Base-by-base conservation (phyloP, 139 green algal genomes). In the Chlamydomonas sp. region DNA sequence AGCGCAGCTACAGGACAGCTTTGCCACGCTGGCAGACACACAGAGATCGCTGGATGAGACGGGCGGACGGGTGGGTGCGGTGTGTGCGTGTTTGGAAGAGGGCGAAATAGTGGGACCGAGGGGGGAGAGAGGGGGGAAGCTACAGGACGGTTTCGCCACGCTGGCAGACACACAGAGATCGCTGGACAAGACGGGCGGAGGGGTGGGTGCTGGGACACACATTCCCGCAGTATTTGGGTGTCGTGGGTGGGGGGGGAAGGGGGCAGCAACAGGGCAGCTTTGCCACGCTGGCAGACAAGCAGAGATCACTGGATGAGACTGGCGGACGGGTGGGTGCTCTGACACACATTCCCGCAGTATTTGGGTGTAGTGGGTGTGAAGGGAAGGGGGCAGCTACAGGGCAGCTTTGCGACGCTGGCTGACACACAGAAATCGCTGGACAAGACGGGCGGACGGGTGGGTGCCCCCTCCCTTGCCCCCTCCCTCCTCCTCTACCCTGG, bases 131-230 rank as follows among this genome's bases (percentile, higher is more conserved):
- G 13, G 43, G 43, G 43, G 43, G 43, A 54, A 16, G 24, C 30
- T 64, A 36, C 8, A 26, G 54, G 84, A 85, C 65, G 73, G 64
- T 38, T 72, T 67, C 16, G 68, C 68, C 3, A 77, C 76, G 22
- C 59, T 93, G 43, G 70, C 79, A 0, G 70, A 61, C 65, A 81
- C 85, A 67, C 85, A 86, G 47, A 71, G 73, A 28, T 2, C 48
- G 24, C 28, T 81, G 26, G 75, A 83, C 62, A 72, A 79, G 47
- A 62, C 54, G 8, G 73, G 68, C 50, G 78, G 63, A 71, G 54
- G 65, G 72, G 62, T 30, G 62, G 33, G 16, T n/a, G n/a, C n/a
- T n/a, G n/a, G n/a, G n/a, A n/a, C n/a, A n/a, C n/a, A n/a, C n/a
- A n/a, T n/a, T n/a, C 29, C 5, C 8, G 50, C 29, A 30, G 50